Conservation (phyloP, 768 basidiomycete genomes). For the Kwoniella bestiolae region DNA sequence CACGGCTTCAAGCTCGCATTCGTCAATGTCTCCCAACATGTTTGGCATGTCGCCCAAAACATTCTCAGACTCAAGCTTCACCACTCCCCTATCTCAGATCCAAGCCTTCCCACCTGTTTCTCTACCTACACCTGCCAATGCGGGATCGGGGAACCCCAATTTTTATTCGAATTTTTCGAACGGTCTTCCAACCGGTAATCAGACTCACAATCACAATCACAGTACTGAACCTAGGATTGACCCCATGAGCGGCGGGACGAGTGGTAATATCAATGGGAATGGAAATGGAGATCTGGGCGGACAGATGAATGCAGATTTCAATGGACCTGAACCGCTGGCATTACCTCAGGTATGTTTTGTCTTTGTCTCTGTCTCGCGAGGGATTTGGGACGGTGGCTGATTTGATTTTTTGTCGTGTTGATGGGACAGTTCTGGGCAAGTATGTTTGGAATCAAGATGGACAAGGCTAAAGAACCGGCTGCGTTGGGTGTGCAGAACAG, state of each 20-base stretch:
- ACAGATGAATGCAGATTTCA: slow-evolving; percentile 28
- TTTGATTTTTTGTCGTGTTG: neutral
- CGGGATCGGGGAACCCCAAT: neutral
- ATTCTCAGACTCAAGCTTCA: neutral
- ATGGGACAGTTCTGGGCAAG: slow-evolving; percentile 42
- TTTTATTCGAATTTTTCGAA: neutral
- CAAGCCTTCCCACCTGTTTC: slow-evolving; percentile 35
- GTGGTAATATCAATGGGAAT: neutral
- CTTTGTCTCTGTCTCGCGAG: too few relatives aligned
- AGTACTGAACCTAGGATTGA: neutral
- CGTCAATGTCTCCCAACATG: slow-evolving; percentile 2
- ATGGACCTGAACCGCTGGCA: slow-evolving; percentile 29
- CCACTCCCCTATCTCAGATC: slow-evolving; percentile 40
- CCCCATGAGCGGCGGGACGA: neutral
- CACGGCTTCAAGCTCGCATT: neutral
- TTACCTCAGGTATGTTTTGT: slow-evolving; percentile 29
- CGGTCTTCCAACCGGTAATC: neutral
- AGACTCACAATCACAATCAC: neutral
- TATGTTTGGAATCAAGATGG: slow-evolving; percentile 51
- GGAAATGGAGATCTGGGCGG: neutral
- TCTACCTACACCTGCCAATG: neutral
- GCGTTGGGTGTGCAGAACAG: neutral
- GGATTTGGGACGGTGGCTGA: too few relatives aligned
- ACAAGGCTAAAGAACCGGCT: slow-evolving; percentile 14
- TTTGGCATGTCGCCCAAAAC: slow-evolving; percentile 10